Conservation (phyloP, 139 green algal genomes). For the Picocystis salinarum region DNA sequence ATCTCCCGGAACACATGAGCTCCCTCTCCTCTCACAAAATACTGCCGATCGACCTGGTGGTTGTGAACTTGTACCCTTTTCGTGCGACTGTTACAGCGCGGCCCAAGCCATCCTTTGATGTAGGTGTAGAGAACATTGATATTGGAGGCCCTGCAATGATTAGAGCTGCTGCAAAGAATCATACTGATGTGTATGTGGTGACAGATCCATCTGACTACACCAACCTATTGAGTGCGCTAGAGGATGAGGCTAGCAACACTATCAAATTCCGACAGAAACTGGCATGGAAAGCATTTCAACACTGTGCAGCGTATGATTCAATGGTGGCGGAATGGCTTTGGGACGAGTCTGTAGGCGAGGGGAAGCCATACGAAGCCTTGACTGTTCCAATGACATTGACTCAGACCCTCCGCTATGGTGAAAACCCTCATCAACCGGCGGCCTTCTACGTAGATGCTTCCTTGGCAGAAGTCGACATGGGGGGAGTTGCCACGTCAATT, state of each 20-base stretch:
- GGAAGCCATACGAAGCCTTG: conserved; percentile 31
- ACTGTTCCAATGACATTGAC: conserved; percentile 62
- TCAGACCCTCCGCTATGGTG: conserved; percentile 66
- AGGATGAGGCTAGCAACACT: conserved; percentile 1
- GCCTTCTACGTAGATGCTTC: conserved; percentile 86
- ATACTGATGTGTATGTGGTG: conserved; percentile 57
- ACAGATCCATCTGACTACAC: conserved; percentile 76
- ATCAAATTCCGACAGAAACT: conserved; percentile 43
- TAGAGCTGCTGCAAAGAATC: conserved; percentile 77
- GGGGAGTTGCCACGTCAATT: conserved; percentile 60
- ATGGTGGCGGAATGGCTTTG: conserved; percentile 89
- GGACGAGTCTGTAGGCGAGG: conserved; percentile 24
- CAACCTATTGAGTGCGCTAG: conserved; percentile 43
- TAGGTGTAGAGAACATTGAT: conserved; percentile 95
- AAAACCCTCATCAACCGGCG: conserved; percentile 96
- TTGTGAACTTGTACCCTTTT: conserved; percentile 98
- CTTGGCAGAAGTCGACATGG: conserved; percentile 47
- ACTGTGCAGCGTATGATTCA: conserved; percentile 84
- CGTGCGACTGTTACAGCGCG: conserved; percentile 61
- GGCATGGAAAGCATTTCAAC: conserved; percentile 98
- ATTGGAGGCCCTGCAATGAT: conserved; percentile 98
- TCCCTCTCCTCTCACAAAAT: conserved; percentile 74
- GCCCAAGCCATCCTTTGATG: conserved; percentile 45
- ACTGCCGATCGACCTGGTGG: conserved; percentile 77
- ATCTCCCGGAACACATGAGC: conserved; percentile 56